Percentiles rank a stretch among this genome's conserved stretches.
phyloP scores from a whole-genome alignment of 2,329 filamentous ascomycete genomes.

The Hymenoscyphus albidus region DNA sequence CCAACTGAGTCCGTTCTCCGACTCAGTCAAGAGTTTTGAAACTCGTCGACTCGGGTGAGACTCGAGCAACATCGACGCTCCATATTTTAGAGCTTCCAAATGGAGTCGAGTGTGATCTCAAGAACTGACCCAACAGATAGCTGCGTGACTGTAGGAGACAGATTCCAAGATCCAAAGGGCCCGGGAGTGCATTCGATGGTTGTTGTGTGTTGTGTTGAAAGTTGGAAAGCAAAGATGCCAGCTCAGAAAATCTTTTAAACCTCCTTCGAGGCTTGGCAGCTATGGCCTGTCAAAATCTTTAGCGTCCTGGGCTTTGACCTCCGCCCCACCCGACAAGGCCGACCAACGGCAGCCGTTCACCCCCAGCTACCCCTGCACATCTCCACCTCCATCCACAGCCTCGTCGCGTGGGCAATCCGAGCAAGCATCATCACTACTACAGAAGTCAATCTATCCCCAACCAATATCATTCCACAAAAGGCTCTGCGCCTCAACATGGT shows the following conservation, averaged over 20 bases:
- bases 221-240: constrained; percentile 4
- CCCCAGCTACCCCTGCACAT: constrained; percentile 7
- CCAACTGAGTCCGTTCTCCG: background rate
- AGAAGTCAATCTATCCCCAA: background rate
- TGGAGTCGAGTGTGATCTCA: background rate
- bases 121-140: background rate
- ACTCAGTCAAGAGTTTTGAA: background rate
- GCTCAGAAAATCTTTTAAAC: constrained; percentile 4
- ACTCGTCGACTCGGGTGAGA: background rate
- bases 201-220: background rate
- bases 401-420: background rate
- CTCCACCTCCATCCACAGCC: background rate
- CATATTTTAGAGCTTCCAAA: background rate
- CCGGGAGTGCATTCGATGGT: background rate
- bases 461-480: background rate
- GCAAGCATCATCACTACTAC: background rate
- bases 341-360: background rate
- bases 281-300: background rate
- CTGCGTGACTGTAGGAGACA: background rate
- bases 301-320: constrained; percentile 2
- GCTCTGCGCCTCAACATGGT: background rate
- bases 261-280: background rate
- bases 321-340: constrained; percentile 11
- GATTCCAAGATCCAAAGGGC: background rate
- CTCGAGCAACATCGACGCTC: background rate